Evolutionary conservation across 257 asterid genomes (phyloP), one percentile per base, ranked within the genome.

Genomic region (Solanum chaucha): DNA sequence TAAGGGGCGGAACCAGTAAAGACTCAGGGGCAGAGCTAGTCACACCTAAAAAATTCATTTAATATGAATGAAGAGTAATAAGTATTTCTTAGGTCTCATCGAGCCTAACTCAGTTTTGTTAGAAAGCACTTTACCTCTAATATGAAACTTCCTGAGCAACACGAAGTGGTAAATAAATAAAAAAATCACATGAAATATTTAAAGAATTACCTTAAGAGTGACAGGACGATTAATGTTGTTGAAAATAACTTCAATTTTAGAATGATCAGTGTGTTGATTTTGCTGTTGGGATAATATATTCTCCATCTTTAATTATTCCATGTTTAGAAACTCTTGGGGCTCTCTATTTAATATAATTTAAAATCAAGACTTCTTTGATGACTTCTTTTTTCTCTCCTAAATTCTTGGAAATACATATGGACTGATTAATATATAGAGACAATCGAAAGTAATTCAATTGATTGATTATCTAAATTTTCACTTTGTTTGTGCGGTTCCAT

Each of bases 131-230:
- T 26, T 24, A 65, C 4, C 8, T n/a, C 19, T 65, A 65, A 24
- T 13, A 0, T 26, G 19, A 24, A 65, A 65, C 4, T 65, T 24
- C 0, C 35, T 0, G 0, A 65, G 19, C 4, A 28, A 65, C 73
- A 26, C 9, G 0, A 65, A 65, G 35, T 0, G 2, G 0, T 0
- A 65, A 70, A 70, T 13, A 30, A 30, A 35, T 34, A 6, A 71
- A 72, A 72, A 34, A 72, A 32, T 40, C 59, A 24, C 34, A 6
- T 77, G 6, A 40, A 3, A 41, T 75, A 41, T 77, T 5, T 72
- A 34, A 20, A 83, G 65, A 12, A 9, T 32, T 13, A 93, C 96
- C 97, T 91, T 92, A 70, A 94, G 88, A 8, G 93, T 86, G 89
- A 94, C 91, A 2, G 91, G 92, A 78, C 87, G 90, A 90, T 83